Conservation (phyloP, 345 rosid species). For the Eucalyptus coolabah region DNA sequence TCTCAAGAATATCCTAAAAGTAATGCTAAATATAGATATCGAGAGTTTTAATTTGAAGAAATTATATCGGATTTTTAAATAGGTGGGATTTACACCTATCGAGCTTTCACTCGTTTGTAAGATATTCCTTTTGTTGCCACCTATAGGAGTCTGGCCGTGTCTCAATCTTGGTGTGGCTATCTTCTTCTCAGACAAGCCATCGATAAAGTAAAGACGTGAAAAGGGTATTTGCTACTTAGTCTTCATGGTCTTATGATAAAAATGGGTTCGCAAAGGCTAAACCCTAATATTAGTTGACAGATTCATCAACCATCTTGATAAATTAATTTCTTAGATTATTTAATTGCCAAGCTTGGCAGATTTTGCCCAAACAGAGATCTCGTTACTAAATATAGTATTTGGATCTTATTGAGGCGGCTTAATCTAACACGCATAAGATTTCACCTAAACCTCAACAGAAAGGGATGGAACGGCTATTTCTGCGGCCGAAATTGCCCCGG, state of each 20-base stretch:
- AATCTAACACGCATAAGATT: background rate
- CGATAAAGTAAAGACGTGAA: fast-evolving
- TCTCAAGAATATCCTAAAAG: background rate
- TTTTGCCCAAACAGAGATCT: background rate
- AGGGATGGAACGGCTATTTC: background rate
- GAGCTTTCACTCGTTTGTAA: too few species aligned
- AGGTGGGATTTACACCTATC: too few species aligned
- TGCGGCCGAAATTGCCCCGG: background rate
- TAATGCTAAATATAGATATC: background rate
- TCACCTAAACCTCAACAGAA: background rate
- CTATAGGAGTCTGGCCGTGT: fast-evolving
- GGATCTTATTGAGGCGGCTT: background rate
- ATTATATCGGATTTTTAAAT: background rate
- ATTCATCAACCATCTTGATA: background rate
- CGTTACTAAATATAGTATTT: fast-evolving
- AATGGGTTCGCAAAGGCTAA: background rate
- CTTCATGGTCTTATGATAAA: background rate
- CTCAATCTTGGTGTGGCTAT: background rate
- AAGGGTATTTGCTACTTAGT: background rate
- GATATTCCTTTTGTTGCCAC: background rate
- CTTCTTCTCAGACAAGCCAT: fast-evolving
- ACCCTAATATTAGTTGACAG: background rate
- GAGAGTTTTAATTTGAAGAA: background rate
- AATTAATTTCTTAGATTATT: background rate
- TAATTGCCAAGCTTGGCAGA: background rate